Conservation (phyloP, 352 stramenopile species). For the Hyaloperonospora arabidopsidis region DNA sequence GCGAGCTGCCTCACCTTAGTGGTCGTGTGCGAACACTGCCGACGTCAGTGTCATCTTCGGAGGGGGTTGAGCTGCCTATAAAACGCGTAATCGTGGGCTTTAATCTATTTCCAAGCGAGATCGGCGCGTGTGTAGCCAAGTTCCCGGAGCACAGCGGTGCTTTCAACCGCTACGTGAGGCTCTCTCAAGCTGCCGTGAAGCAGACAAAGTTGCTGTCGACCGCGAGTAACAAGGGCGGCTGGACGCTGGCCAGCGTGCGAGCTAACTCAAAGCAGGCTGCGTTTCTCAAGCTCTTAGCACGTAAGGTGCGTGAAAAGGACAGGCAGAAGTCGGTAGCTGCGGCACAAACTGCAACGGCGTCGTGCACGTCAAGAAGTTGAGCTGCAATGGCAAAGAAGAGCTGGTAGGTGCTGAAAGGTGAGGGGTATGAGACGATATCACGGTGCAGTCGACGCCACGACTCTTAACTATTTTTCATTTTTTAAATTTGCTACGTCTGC, state of each 20-base stretch:
- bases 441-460: no score
- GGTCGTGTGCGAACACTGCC: conserved; percentile 43
- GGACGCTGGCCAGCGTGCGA: conserved; percentile 48
- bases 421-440: not conserved
- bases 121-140: conserved; percentile 47
- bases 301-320: conserved; percentile 49
- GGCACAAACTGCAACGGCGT: not conserved
- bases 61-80: conserved; percentile 10
- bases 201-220: conserved; percentile 28
- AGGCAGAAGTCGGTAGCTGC: conserved; percentile 1
- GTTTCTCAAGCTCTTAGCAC: conserved; percentile 52
- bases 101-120: conserved; percentile 62
- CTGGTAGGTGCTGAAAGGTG: not conserved
- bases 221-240: conserved; percentile 17
- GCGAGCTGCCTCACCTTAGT: conserved; percentile 65
- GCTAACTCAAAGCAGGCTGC: conserved; percentile 57
- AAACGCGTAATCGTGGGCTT: conserved; percentile 73
- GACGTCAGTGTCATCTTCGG: not conserved
- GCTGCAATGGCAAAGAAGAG: not conserved
- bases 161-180: conserved; percentile 71
- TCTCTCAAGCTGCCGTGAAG: conserved; percentile 53
- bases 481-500: not conserved
- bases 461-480: no score
- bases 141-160: conserved; percentile 61
- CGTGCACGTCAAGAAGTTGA: not conserved